These are phyloP conservation scores for Sphagnum tenellum DNA, from an alignment of 225 moss, liverwort and hornwort genomes.

Conservation along the genomic window DNA sequence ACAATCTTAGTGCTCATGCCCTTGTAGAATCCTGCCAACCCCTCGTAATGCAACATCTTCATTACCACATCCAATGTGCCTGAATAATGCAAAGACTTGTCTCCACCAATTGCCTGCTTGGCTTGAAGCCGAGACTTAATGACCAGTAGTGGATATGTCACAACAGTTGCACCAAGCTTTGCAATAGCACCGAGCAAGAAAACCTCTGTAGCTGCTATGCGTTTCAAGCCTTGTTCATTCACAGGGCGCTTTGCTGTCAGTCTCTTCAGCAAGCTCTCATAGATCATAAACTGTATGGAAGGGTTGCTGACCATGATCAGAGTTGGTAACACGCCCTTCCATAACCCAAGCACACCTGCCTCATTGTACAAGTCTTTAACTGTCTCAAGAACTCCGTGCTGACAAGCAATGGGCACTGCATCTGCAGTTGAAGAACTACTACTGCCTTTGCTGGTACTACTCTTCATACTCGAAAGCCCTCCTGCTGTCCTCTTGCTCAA, in stretches of 20 bases:
- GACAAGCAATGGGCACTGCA: conserved; percentile 1
- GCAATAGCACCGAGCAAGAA: conserved; percentile 82
- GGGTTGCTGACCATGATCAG: conserved; percentile 78
- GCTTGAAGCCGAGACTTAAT: conserved; percentile 98
- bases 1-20: too few relatives aligned
- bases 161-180: conserved; percentile 92
- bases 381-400: conserved; percentile 52
- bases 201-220: conserved; percentile 53
- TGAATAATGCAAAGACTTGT: conserved; percentile 22
- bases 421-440: too few relatives aligned
- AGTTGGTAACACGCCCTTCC: conserved; percentile 79
- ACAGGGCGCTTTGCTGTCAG: conserved; percentile 47
- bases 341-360: conserved; percentile 55
- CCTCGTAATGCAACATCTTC: too few relatives aligned
- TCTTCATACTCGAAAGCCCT: too few relatives aligned
- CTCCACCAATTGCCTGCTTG: conserved; percentile 61
- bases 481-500: conserved; percentile 8
- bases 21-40: too few relatives aligned
- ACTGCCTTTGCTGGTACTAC: too few relatives aligned
- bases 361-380: conserved; percentile 42
- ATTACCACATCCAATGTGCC: too few relatives aligned
- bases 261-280: conserved; percentile 67
- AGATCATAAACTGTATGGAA: conserved; percentile 65
- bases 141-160: conserved; percentile 87
- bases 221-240: conserved; percentile 42